Conservation (phyloP, 306 rosid species). For the Cucurbita pepo region DNA sequence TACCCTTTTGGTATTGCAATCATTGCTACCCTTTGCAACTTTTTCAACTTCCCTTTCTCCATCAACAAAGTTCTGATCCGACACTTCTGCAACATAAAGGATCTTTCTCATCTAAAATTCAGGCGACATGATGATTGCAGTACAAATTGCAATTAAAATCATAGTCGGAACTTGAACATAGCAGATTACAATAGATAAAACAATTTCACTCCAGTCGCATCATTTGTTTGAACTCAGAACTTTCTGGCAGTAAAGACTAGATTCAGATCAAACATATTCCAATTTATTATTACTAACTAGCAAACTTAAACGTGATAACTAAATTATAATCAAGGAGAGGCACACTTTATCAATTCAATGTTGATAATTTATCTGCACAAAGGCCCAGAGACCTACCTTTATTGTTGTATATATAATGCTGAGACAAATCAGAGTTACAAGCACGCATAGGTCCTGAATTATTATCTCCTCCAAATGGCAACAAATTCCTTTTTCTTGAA, state of each 20-base stretch:
- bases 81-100: constrained; percentile 30
- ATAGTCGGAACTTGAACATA: not conserved
- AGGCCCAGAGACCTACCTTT: not conserved
- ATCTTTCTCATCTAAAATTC: not conserved
- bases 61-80: constrained; percentile 65
- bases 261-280: not conserved
- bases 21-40: constrained; percentile 3
- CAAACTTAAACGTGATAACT: not conserved
- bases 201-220: not conserved
- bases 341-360: not conserved
- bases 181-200: not conserved
- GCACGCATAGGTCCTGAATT: not conserved
- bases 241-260: not conserved
- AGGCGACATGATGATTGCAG: not conserved
- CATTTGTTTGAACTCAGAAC: not conserved
- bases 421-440: not conserved
- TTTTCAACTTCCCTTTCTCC: constrained; percentile 24
- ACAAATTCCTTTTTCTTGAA: constrained; percentile 11
- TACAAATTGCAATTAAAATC: not conserved
- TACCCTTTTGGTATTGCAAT: constrained; percentile 15
- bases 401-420: not conserved
- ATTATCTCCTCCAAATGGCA: constrained; percentile 1
- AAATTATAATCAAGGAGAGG: not conserved
- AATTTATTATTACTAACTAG: not conserved
- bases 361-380: not conserved